Evolutionary conservation across 1,139 yeast genomes (phyloP).

Genomic region (Sugiyamaella grinbergsii): DNA sequence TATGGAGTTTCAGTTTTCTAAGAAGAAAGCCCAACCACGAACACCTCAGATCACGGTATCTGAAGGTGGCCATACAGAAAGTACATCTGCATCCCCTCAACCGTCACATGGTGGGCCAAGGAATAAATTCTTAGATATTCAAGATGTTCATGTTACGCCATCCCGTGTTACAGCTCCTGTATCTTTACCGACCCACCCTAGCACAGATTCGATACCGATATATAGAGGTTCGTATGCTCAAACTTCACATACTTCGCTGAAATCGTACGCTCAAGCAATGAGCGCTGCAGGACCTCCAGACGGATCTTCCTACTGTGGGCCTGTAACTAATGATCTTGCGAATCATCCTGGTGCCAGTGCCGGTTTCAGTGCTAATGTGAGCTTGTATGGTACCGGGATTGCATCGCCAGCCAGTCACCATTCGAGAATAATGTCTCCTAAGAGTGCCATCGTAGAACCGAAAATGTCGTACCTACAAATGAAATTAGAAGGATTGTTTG

Average conservation of each 20-base stretch:
- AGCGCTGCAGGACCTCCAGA: neutral
- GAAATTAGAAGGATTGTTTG: conserved; percentile 24
- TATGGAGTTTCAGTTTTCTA: too few species aligned
- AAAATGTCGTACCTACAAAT: conserved; percentile 23
- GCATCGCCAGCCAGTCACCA: neutral
- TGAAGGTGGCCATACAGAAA: neutral
- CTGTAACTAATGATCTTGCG: too few species aligned
- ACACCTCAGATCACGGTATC: neutral
- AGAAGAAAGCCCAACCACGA: neutral
- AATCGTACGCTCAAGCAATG: conserved; percentile 14
- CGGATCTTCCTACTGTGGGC: neutral
- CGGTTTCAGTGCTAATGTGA: neutral
- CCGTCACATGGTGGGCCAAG: neutral
- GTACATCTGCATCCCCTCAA: neutral
- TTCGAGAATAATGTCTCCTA: conserved; percentile 7
- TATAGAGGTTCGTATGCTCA: conserved; percentile 32
- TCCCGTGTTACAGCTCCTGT: neutral
- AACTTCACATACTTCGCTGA: conserved; percentile 19
- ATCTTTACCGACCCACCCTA: conserved; percentile 5
- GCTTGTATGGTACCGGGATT: neutral
- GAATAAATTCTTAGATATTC: conserved; percentile 15
- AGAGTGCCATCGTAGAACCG: conserved; percentile 18
- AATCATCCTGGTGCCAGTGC: conserved; percentile 1
- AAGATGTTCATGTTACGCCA: neutral
- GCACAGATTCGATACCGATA: conserved; percentile 25